Conservation (phyloP, 139 green algal genomes). For the Closterium sp. region DNA sequence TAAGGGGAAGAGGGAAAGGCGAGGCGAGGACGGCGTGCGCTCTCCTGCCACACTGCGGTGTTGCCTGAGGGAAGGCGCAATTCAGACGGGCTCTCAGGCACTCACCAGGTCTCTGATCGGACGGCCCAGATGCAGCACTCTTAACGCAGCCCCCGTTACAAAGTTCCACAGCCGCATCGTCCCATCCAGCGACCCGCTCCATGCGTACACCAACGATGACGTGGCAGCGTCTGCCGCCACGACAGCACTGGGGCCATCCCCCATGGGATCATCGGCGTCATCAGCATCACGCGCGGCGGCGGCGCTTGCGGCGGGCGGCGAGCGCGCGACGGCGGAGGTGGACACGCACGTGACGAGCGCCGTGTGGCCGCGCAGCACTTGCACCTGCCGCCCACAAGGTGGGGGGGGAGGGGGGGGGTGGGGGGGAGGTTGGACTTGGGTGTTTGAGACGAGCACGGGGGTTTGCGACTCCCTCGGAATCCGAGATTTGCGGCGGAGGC, state of each 20-base stretch:
- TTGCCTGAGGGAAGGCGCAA: background rate
- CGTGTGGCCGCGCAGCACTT: constrained; percentile 12
- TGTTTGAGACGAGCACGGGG: background rate
- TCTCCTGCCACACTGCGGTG: too few relatives aligned
- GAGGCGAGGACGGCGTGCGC: background rate
- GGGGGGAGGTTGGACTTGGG: background rate
- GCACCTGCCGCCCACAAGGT: constrained; percentile 23
- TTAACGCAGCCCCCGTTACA: background rate
- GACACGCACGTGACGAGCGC: constrained; percentile 1
- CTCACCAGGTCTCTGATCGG: background rate
- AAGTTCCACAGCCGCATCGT: constrained; percentile 65
- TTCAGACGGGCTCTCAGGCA: background rate
- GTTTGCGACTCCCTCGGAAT: too few relatives aligned
- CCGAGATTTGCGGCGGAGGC: too few relatives aligned
- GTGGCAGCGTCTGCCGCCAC: background rate
- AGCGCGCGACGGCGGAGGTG: background rate
- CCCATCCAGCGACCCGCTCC: constrained; percentile 55
- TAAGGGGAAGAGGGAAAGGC: background rate
- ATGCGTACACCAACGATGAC: background rate
- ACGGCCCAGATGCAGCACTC: background rate
- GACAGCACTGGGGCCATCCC: background rate
- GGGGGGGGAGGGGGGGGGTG: background rate
- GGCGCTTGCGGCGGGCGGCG: background rate
- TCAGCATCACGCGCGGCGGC: background rate
- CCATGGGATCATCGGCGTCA: background rate